Conservation (phyloP, 305 asterid genomes). For the Fraxinus nigra region DNA sequence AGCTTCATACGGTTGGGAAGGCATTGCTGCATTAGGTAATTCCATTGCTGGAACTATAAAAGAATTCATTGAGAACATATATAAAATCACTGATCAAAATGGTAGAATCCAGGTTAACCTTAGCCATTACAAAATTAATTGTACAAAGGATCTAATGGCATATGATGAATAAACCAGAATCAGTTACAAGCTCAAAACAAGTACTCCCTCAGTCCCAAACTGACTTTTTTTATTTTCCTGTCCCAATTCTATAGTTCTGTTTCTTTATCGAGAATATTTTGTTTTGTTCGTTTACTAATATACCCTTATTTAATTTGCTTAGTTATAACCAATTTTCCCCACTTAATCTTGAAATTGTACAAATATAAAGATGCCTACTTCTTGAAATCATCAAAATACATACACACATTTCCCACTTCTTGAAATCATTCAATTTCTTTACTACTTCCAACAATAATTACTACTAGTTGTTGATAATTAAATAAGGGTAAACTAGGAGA, state of each 20-base stretch:
- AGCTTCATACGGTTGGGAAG: conserved; percentile 3
- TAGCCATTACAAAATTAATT: not conserved
- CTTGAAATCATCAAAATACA: not conserved
- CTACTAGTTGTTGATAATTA: not conserved
- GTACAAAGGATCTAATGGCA: not conserved
- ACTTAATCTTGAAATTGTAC: not conserved
- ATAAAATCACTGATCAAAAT: not conserved
- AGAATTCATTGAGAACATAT: not conserved
- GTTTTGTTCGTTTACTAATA: not conserved
- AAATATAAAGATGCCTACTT: not conserved
- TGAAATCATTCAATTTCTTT: not conserved
- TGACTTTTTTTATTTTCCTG: not conserved
- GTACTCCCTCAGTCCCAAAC: not conserved
- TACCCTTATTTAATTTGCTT: not conserved
- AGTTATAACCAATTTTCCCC: not conserved
- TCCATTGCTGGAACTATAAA: not conserved
- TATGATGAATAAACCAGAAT: not conserved
- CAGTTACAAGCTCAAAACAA: not conserved
- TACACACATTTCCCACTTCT: not conserved
- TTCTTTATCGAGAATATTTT: not conserved
- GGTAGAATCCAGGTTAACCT: not conserved
- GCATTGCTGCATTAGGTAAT: conserved; percentile 18
- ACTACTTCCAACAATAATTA: not conserved
- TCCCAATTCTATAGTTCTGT: not conserved
- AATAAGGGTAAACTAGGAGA: not conserved